These are phyloP conservation scores for Volvox carteri DNA, from an alignment of 163 green algal species.

Conservation along the genomic window DNA sequence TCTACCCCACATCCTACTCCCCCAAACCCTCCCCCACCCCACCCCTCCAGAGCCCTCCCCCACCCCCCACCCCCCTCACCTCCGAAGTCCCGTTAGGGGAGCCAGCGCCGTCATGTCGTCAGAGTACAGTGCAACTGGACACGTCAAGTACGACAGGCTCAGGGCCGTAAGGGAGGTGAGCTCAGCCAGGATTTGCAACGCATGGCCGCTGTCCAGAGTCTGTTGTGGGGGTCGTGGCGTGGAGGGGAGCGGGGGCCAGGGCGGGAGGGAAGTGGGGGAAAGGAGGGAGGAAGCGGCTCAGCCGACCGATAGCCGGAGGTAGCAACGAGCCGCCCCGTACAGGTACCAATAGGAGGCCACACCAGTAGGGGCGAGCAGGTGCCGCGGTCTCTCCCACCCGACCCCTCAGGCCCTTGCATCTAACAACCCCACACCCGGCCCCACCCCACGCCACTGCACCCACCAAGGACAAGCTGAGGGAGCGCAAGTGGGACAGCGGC, in stretches of 20 bases:
- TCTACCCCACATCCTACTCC: too few relatives aligned
- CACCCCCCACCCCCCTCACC: neutral
- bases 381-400: too few relatives aligned
- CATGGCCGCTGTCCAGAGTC: conserved; percentile 41
- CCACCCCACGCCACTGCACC: neutral
- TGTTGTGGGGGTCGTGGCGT: neutral
- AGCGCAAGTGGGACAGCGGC: neutral
- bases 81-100: conserved; percentile 6
- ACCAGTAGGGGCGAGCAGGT: too few relatives aligned
- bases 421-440: neutral
- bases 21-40: too few relatives aligned
- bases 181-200: conserved; percentile 27
- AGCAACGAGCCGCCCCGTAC: too few relatives aligned
- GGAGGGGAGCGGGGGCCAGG: neutral
- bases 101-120: conserved; percentile 42
- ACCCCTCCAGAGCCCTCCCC: too few relatives aligned
- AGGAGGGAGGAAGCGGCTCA: neutral
- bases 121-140: conserved; percentile 17
- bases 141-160: conserved; percentile 9
- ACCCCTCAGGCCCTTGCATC: too few relatives aligned
- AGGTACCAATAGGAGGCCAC: too few relatives aligned
- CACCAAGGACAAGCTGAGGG: conserved; percentile 15
- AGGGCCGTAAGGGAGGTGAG: conserved; percentile 28
- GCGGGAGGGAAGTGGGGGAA: neutral
- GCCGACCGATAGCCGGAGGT: too few relatives aligned